Conservation (phyloP, 768 basidiomycete genomes). For the Leccinum broughii region DNA sequence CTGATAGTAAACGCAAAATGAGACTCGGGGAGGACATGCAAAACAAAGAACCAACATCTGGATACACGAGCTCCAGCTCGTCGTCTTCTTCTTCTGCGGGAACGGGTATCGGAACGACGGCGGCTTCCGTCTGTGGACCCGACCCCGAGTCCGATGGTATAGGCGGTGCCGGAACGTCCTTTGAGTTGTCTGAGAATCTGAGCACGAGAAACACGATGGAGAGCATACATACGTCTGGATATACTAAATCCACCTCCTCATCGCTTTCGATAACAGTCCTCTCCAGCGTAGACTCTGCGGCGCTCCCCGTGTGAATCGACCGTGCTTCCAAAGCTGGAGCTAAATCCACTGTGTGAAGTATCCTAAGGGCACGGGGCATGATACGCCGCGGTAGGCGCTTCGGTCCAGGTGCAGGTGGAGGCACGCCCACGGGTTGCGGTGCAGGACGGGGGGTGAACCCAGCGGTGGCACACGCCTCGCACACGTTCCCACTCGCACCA, state of each 20-base stretch:
- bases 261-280: neutral
- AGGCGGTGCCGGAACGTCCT: slow-evolving; percentile 5
- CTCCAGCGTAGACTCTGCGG: neutral
- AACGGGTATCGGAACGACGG: no score
- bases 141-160: neutral
- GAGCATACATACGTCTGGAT: slow-evolving; percentile 24
- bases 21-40: neutral
- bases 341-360: neutral
- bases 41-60: slow-evolving; percentile 6
- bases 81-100: slow-evolving; percentile 2
- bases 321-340: no score
- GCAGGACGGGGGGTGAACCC: slow-evolving; percentile 2
- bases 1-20: slow-evolving; percentile 2
- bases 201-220: neutral
- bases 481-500: slow-evolving; percentile 4
- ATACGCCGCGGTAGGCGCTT: slow-evolving; percentile 4
- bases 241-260: slow-evolving; percentile 17
- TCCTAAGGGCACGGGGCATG: neutral
- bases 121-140: no score
- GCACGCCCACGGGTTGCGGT: neutral
- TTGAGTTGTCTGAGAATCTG: neutral
- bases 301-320: neutral
- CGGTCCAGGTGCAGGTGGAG: neutral
- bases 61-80: slow-evolving; percentile 21
- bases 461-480: slow-evolving; percentile 15